Percentiles rank a stretch among this genome's conserved stretches.
phyloP scores from a whole-genome alignment of 2,329 filamentous ascomycete species.

The Penicillium sp. region DNA sequence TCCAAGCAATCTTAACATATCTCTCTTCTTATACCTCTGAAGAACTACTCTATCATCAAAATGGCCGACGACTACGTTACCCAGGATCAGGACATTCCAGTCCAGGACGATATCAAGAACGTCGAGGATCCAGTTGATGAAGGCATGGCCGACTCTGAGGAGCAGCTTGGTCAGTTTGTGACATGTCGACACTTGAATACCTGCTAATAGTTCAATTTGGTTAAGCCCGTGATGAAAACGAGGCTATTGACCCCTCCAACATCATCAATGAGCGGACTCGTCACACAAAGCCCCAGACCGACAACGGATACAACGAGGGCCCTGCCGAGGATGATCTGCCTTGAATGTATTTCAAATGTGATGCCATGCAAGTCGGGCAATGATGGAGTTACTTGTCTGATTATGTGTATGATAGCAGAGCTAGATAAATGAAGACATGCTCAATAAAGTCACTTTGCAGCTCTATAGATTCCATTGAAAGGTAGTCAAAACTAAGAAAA shows the following conservation, averaged over 20 bases:
- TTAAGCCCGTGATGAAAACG: background rate
- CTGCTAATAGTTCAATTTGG: background rate
- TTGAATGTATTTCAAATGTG: background rate
- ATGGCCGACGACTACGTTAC: background rate
- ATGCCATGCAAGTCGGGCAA: background rate
- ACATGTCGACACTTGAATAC: too few relatives aligned
- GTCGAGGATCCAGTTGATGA: conserved; percentile 1
- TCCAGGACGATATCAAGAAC: background rate
- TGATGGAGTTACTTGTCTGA: background rate
- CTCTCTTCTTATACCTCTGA: background rate
- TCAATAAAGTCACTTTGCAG: background rate
- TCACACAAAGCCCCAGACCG: background rate
- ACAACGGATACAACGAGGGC: background rate
- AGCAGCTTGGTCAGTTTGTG: background rate
- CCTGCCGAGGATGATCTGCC: background rate
- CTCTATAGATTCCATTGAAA: background rate
- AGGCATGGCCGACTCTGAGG: background rate
- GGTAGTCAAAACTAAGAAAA: too few relatives aligned
- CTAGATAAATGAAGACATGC: background rate
- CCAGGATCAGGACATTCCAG: background rate
- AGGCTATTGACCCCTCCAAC: conserved; percentile 1
- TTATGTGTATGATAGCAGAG: background rate
- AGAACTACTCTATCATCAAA: background rate
- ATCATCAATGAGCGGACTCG: conserved; percentile 2
- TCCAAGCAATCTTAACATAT: background rate